Evolutionary conservation across 2,329 filamentous ascomycete species (phyloP).

Genomic region (Plectosphaerella cucumerina): DNA sequence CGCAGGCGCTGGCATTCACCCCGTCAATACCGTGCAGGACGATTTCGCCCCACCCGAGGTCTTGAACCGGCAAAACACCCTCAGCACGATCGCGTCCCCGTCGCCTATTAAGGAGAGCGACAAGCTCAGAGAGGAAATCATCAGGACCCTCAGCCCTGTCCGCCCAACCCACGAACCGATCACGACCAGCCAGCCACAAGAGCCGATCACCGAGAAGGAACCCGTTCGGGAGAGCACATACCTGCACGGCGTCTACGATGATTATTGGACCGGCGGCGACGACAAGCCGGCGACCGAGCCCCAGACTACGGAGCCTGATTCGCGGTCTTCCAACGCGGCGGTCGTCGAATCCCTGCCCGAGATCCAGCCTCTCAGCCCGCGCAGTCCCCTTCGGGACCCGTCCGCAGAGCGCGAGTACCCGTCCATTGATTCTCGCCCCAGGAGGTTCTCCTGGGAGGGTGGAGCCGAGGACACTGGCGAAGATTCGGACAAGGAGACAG

Average conservation of each 20-base stretch:
- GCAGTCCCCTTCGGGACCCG: conserved; percentile 6
- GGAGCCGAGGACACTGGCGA: too few species aligned
- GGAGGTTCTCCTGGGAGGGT: conserved; percentile 40
- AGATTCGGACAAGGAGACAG: too few species aligned
- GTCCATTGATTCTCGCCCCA: conserved; percentile 1
- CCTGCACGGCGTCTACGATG: conserved; percentile 62
- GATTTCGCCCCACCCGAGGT: conserved; percentile 29
- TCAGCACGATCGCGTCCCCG: conserved; percentile 44
- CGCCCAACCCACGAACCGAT: conserved; percentile 18
- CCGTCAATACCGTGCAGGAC: conserved; percentile 14
- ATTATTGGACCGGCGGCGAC: conserved; percentile 55
- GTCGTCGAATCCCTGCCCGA: not conserved
- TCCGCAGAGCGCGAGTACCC: not conserved
- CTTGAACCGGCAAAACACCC: conserved; percentile 36
- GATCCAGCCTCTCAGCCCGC: conserved; percentile 10
- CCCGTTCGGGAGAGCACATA: conserved; percentile 54
- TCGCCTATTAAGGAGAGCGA: conserved; percentile 66
- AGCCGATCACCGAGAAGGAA: not conserved
- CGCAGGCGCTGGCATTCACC: not conserved
- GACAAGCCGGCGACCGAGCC: conserved; percentile 24
- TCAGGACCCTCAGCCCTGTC: conserved; percentile 59
- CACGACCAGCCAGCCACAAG: conserved; percentile 4
- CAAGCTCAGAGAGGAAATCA: conserved; percentile 68
- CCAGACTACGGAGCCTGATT: not conserved
- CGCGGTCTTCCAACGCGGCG: not conserved